Base-by-base conservation (phyloP, 1,284 basidiomycete genomes). In the Puccinia sorghi region DNA sequence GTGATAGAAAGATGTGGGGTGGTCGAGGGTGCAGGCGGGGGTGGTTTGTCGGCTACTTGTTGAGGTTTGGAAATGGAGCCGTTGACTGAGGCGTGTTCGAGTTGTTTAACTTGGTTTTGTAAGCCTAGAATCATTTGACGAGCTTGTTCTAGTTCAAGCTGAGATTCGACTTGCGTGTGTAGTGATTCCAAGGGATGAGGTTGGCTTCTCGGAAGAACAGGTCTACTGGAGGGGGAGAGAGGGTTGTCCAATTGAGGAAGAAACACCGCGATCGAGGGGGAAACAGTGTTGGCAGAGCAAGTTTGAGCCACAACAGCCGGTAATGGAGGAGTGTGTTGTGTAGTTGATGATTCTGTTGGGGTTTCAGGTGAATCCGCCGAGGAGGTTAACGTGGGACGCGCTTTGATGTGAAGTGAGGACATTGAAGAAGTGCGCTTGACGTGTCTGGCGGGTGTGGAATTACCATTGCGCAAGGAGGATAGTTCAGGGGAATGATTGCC, bases 121-220 rank as follows among this genome's bases (percentile, higher is more conserved):
- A 64, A n/a, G n/a, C 61, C 41, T 25, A 64, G 41, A 46, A 64
- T 64, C 5, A 64, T 22, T 25, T 64, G 61, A 25, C 41, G 61
- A 6, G 61, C 61, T 43, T 46, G 39, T 46, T 64, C 61, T 43
- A 64, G 41, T 12, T 64, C 41, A 25, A 64, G 8, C 46, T 46
- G 41, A 46, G 61, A 64, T 64, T 46, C 41, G 20, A 12, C 25
- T 17, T 46, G 20, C 22, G 20, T 8, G 12, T 20, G 37, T 0
- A 20, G 41, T 13, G 61, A n/a, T 25, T 64, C 41, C 22, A 15
- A 37, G 12, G 13, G n/a, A 37, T 59, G 32, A 15, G 32, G 15
- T 7, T 39, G 27, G 57, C 8, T 59, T 9, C 20, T 20, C 37
- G 61, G 41, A 27, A 25, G 20, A 25, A 25, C 37, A 12, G 61